Percentiles rank a stretch among this genome's conserved stretches.
Evolutionary conservation across 805 yeast genomes (phyloP).

Genomic region (Phaffomyces opuntiae): DNA sequence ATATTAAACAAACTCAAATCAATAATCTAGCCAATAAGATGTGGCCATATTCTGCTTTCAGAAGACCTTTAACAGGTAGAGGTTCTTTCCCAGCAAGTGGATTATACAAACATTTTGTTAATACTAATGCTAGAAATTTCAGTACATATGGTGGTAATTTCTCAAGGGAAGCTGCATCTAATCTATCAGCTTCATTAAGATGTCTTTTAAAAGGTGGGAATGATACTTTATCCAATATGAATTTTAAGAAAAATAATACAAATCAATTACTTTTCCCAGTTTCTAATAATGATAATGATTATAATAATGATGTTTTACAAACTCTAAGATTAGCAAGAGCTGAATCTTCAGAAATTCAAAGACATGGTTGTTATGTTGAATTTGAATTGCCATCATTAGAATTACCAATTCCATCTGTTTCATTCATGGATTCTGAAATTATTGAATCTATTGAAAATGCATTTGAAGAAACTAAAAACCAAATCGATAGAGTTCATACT

Average conservation of each 20-base stretch:
- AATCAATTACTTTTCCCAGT: constrained; percentile 16
- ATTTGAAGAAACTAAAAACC: constrained; percentile 30
- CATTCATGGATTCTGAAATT: constrained; percentile 39
- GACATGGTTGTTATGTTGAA: constrained; percentile 48
- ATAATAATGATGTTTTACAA: background rate
- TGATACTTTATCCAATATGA: constrained; percentile 20
- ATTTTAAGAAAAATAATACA: constrained; percentile 17
- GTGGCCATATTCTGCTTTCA: constrained; percentile 22
- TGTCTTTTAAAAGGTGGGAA: constrained; percentile 29
- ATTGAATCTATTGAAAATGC: constrained; percentile 32
- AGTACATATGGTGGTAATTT: constrained; percentile 30
- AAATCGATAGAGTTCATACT: constrained; percentile 35
- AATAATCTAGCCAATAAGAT: constrained; percentile 9
- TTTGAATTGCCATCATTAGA: constrained; percentile 40
- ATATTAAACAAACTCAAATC: constrained; percentile 1
- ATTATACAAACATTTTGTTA: constrained; percentile 29
- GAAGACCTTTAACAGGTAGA: constrained; percentile 16
- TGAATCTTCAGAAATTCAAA: constrained; percentile 24
- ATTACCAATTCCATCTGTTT: constrained; percentile 31
- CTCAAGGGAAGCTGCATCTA: constrained; percentile 52
- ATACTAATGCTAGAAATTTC: constrained; percentile 32
- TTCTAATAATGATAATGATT: background rate
- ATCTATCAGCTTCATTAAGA: constrained; percentile 44
- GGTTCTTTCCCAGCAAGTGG: constrained; percentile 22
- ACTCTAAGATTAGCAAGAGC: constrained; percentile 27